phyloP scores from a whole-genome alignment of 164 flowering plant genomes.

The Liquidambar formosana region DNA sequence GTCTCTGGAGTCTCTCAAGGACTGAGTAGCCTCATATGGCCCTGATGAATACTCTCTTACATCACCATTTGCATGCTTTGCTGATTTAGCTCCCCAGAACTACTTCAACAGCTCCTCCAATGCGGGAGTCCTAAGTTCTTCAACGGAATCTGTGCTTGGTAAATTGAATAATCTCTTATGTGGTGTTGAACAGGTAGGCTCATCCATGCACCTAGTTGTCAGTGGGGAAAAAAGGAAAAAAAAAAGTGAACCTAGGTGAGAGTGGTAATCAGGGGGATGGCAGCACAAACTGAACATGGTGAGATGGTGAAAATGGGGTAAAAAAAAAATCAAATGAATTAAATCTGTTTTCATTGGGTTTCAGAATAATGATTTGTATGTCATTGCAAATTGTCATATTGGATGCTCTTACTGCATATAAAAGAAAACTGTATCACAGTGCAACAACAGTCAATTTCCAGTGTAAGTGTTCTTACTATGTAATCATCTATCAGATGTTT shows the following conservation, averaged over 20 bases:
- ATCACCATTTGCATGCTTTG: slow-evolving; percentile 78
- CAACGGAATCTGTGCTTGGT: slow-evolving; percentile 78
- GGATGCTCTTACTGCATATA: too few species aligned
- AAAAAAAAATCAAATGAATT: too few species aligned
- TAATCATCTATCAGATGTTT: slow-evolving; percentile 80
- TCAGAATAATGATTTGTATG: too few species aligned
- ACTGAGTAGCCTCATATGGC: slow-evolving; percentile 48
- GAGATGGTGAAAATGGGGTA: too few species aligned
- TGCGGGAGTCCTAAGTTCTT: slow-evolving; percentile 88
- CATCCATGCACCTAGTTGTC: slow-evolving; percentile 77
- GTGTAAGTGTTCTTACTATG: slow-evolving; percentile 48
- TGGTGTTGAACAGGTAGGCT: slow-evolving; percentile 95
- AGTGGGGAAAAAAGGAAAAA: neutral
- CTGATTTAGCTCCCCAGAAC: slow-evolving; percentile 73
- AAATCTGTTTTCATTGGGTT: too few species aligned
- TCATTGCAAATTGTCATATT: too few species aligned
- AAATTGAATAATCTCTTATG: slow-evolving; percentile 69
- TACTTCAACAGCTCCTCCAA: slow-evolving; percentile 74
- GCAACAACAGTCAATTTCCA: too few species aligned
- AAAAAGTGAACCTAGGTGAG: too few species aligned
- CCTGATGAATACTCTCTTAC: slow-evolving; percentile 51
- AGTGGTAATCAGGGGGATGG: too few species aligned
- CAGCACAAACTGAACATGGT: too few species aligned
- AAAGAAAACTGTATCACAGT: too few species aligned
- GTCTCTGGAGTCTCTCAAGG: slow-evolving; percentile 73